These are phyloP conservation scores for Fusarium sp. DNA, from an alignment of 2,329 filamentous ascomycete species.

Conservation along the genomic window DNA sequence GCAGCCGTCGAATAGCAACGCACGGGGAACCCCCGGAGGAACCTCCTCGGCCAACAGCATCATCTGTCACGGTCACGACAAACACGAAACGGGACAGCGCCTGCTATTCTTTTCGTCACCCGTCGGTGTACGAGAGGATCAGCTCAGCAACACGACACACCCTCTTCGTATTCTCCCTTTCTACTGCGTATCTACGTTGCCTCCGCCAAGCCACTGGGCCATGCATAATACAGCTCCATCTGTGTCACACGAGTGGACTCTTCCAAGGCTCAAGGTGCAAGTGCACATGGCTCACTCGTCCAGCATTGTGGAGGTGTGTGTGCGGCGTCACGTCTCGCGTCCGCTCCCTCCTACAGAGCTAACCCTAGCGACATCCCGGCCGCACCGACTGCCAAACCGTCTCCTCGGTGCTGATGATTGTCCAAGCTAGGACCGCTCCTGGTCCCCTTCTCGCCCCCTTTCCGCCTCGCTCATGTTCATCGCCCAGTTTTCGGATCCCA, in stretches of 20 bases:
- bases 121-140: neutral
- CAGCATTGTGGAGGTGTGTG: slow-evolving; percentile 1
- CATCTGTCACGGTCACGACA: slow-evolving; percentile 21
- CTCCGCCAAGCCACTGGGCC: slow-evolving; percentile 2
- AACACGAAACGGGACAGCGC: slow-evolving; percentile 10
- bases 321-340: slow-evolving; percentile 30
- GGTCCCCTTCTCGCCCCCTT: slow-evolving; percentile 7
- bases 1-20: slow-evolving; percentile 20
- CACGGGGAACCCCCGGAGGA: slow-evolving; percentile 6
- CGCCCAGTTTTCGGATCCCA: slow-evolving; percentile 30
- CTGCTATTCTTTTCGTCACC: neutral
- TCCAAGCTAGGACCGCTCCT: slow-evolving; percentile 26
- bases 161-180: slow-evolving; percentile 1
- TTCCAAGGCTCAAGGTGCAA: slow-evolving; percentile 19
- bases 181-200: no score
- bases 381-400: slow-evolving; percentile 37
- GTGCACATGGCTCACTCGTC: slow-evolving; percentile 19
- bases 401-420: slow-evolving; percentile 26
- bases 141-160: slow-evolving; percentile 7
- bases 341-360: slow-evolving; percentile 23
- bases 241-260: slow-evolving; percentile 1
- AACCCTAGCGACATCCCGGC: slow-evolving; percentile 25
- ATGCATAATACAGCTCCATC: slow-evolving; percentile 4
- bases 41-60: slow-evolving; percentile 10
- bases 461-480: slow-evolving; percentile 11